Evolutionary conservation across 2,329 filamentous ascomycete genomes (phyloP).

Genomic region (Arthrocladium fulminans): DNA sequence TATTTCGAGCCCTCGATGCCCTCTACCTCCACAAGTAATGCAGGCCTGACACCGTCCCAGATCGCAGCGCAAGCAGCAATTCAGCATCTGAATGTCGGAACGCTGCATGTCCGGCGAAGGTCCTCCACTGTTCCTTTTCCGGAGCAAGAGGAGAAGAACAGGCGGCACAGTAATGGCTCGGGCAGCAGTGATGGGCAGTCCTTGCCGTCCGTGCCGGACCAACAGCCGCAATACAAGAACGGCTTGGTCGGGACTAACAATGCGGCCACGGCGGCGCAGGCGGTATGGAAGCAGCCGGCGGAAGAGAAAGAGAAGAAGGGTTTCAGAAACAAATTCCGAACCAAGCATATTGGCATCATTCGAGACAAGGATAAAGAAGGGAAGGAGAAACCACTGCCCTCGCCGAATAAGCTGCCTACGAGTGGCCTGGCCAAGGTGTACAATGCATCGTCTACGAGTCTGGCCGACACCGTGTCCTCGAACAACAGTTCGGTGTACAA

Average conservation of each 20-base stretch:
- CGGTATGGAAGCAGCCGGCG: conserved; percentile 46
- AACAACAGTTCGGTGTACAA: conserved; percentile 52
- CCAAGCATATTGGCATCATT: conserved; percentile 55
- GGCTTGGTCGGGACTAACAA: conserved; percentile 44
- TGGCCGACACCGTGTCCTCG: conserved; percentile 46
- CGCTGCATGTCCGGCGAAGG: conserved; percentile 42
- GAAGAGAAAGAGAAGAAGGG: conserved; percentile 43
- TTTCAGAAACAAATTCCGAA: conserved; percentile 63
- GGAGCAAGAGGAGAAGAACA: conserved; percentile 24
- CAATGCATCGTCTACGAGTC: conserved; percentile 52
- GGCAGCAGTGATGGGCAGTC: conserved; percentile 16
- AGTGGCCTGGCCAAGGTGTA: conserved; percentile 47
- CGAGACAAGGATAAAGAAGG: conserved; percentile 45
- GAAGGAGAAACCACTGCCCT: conserved; percentile 47
- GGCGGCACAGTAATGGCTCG: conserved; percentile 30
- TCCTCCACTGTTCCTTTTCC: conserved; percentile 44
- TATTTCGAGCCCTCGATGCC: conserved; percentile 59
- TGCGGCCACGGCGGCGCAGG: conserved; percentile 55
- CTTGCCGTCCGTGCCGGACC: conserved; percentile 18
- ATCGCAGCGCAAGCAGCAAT: conserved; percentile 60
- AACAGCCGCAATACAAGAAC: conserved; percentile 39
- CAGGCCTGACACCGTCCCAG: conserved; percentile 48
- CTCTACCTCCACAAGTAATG: conserved; percentile 39
- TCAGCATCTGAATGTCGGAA: conserved; percentile 39
- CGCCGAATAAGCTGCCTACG: conserved; percentile 48